Conservation (phyloP, 768 basidiomycete genomes). For the Rossbeevera mucosa region DNA sequence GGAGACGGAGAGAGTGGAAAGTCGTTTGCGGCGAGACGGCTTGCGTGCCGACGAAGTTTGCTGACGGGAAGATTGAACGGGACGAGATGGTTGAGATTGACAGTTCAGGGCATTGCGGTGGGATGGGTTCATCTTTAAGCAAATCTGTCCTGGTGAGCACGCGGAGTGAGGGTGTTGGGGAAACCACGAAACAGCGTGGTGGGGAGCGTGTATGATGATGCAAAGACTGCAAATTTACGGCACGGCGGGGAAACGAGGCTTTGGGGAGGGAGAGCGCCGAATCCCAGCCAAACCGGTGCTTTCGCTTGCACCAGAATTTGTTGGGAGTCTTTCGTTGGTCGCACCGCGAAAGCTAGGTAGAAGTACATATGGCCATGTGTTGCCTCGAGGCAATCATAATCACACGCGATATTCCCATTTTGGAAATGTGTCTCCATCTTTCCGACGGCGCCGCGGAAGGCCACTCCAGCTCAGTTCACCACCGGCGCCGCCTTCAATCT, state of each 20-base stretch:
- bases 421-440: not conserved
- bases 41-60: conserved; percentile 24
- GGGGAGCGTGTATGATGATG: conserved; percentile 20
- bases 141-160: conserved; percentile 21
- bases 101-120: conserved; percentile 20
- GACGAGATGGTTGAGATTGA: conserved; percentile 25
- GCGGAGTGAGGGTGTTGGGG: conserved; percentile 26
- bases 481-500: not conserved
- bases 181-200: conserved; percentile 28
- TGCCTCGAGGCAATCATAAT: conserved; percentile 23
- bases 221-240: conserved; percentile 9
- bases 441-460: not conserved
- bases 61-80: conserved; percentile 16
- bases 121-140: conserved; percentile 29
- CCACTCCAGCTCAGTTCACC: not conserved
- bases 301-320: conserved; percentile 17
- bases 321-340: conserved; percentile 12
- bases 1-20: conserved; percentile 26
- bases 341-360: conserved; percentile 4
- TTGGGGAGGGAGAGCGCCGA: conserved; percentile 16
- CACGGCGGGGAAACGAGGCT: conserved; percentile 27
- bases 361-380: not conserved
- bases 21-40: conserved; percentile 33
- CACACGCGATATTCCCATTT: not conserved
- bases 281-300: conserved; percentile 17